A percentile compares a stretch with the other conserved stretches of the same genome.
These are phyloP conservation scores for Arabidopsis hybrid DNA, from an alignment of 441 rosid genomes.

Conservation along the genomic window DNA sequence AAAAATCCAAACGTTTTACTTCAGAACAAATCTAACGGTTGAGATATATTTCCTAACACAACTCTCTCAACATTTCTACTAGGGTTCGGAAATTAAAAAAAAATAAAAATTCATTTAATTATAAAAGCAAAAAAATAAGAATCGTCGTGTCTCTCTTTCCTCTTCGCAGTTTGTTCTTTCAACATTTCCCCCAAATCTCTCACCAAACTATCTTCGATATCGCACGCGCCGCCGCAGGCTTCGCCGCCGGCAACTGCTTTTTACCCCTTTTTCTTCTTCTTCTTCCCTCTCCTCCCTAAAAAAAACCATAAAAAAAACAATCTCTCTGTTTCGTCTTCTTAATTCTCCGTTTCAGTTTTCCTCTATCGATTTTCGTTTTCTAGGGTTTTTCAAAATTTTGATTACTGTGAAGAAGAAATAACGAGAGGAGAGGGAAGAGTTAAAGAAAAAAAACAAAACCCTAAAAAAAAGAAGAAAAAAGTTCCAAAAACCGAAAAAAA, in stretches of 20 bases:
- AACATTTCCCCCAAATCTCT: conserved; percentile 16
- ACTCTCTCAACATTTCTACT: too few relatives aligned
- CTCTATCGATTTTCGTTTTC: conserved; percentile 24
- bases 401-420: conserved; percentile 41
- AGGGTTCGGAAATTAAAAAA: conserved; percentile 37
- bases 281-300: conserved; percentile 65
- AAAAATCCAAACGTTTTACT: too few relatives aligned
- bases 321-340: conserved; percentile 23
- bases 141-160: conserved; percentile 26
- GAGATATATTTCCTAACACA: too few relatives aligned
- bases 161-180: conserved; percentile 40
- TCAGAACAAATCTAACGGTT: too few relatives aligned
- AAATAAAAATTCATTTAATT: not conserved
- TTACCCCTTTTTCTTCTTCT: conserved; percentile 23
- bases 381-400: conserved; percentile 25
- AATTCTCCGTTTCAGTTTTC: not conserved
- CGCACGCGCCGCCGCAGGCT: conserved; percentile 58
- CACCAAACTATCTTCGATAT: conserved; percentile 30
- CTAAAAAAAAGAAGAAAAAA: conserved; percentile 35
- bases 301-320: conserved; percentile 25
- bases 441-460: conserved; percentile 32
- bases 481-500: not conserved
- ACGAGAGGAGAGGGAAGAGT: conserved; percentile 87
- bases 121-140: conserved; percentile 9
- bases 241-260: conserved; percentile 64